Conservation (phyloP, 139 green algal species). For the Zygnema cylindricum region DNA sequence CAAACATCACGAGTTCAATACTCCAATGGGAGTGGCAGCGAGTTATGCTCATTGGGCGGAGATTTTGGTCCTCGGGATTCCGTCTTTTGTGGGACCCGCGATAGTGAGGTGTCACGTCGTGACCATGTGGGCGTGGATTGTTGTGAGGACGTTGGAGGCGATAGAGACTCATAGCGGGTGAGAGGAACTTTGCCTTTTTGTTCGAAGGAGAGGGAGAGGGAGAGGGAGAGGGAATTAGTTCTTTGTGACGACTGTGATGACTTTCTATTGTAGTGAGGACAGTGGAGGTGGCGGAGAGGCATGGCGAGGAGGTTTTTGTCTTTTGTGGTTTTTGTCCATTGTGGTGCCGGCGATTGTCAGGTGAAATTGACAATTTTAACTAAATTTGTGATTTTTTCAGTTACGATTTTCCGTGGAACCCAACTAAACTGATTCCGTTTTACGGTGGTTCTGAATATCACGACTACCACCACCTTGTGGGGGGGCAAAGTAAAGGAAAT, state of each 20-base stretch:
- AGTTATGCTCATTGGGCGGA: constrained; percentile 63
- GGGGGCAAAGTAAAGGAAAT: constrained; percentile 49
- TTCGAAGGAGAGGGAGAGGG: neutral
- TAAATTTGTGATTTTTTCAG: constrained; percentile 28
- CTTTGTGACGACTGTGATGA: no score
- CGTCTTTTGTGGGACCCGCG: constrained; percentile 58
- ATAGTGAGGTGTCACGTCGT: constrained; percentile 64
- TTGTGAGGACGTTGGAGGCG: constrained; percentile 56
- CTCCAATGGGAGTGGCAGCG: constrained; percentile 53
- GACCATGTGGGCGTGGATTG: constrained; percentile 64
- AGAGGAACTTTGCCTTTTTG: no score
- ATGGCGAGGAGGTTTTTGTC: no score
- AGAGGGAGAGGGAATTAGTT: no score
- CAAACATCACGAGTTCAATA: constrained; percentile 65
- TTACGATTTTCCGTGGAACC: constrained; percentile 63
- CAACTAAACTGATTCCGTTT: constrained; percentile 66
- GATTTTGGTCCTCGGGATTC: constrained; percentile 63
- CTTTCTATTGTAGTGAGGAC: no score
- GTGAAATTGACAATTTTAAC: no score
- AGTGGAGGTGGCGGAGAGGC: no score
- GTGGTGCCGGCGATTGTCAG: no score
- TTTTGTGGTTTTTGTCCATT: neutral
- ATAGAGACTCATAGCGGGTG: constrained; percentile 64
- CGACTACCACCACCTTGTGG: constrained; percentile 66
- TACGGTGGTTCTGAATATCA: constrained; percentile 64